These are phyloP conservation scores for Phytophthora citrophthora DNA, from an alignment of 352 stramenopile genomes.

Conservation along the genomic window DNA sequence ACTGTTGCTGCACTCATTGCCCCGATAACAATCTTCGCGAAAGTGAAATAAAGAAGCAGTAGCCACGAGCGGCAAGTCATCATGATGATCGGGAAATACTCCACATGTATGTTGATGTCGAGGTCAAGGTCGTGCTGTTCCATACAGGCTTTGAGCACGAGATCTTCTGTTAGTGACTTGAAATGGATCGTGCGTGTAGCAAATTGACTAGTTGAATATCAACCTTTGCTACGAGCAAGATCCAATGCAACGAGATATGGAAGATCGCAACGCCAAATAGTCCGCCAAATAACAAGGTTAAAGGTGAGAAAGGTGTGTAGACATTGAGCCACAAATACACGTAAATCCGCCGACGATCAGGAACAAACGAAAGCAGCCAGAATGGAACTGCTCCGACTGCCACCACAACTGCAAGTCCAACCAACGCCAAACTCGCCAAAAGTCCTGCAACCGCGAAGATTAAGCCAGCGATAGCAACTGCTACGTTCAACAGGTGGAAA, in stretches of 20 bases:
- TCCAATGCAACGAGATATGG: background rate
- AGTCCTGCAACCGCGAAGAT: background rate
- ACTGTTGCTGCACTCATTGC: background rate
- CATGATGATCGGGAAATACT: background rate
- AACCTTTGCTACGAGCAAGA: background rate
- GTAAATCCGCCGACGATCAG: background rate
- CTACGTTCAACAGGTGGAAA: conserved; percentile 11
- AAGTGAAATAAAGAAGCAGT: background rate
- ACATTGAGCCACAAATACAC: background rate
- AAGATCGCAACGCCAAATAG: background rate
- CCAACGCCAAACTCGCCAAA: background rate
- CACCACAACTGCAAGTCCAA: background rate
- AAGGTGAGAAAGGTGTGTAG: background rate
- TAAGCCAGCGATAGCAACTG: background rate
- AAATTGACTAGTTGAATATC: background rate
- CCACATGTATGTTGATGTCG: background rate
- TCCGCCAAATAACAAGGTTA: background rate
- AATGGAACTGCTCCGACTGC: background rate
- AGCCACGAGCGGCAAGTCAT: background rate
- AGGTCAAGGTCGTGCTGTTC: background rate
- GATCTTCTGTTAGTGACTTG: background rate
- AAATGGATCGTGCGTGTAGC: background rate
- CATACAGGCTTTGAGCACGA: background rate
- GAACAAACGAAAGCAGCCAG: background rate
- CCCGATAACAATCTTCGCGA: conserved; percentile 3